Evolutionary conservation across 2,329 filamentous ascomycete species (phyloP), one percentile per base, ranked within the genome.

Genomic region (Purpureocillium lavendulum): DNA sequence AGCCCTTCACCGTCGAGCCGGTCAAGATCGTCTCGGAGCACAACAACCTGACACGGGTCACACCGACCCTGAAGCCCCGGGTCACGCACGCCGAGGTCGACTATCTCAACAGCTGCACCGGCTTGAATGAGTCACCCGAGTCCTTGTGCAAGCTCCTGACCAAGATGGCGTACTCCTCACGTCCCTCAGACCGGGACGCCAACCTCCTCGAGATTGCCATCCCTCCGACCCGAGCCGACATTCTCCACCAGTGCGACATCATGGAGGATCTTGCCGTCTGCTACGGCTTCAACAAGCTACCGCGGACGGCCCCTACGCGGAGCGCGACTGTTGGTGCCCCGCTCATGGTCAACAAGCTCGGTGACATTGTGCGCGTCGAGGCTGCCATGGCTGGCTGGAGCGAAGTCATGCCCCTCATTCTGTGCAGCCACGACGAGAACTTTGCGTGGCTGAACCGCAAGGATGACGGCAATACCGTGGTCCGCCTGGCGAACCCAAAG

Each of bases 261-360:
- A 98, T 98, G 90, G 92, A 98, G 67, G 94, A 98, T 58, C 82
- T 94, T 15, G 92, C 88, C 31, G 92, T 98, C 48, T 88, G 87
- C 39, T 96, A 97, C 61, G 92, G 94, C 49, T 98, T 95, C 76
- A 98, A 98, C 73, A 87, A 85, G 47, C 81, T 98, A 14, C 89
- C 90, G 1, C 82, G 88, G 38, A 80, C 83, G 36, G 87, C 90
- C 55, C 88, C 89, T 8, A 88, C 82, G 62, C 89, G 88, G 57
- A 84, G 85, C 17, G 84, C 83, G 40, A 92, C 87, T 6, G 80
- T 96, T 45, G 94, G 87, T 35, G 84, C 87, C 41, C 87, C 89
- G 9, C 73, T 97, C 9, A 77, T 80, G 44, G 83, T 98, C 65
- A 98, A 98, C 74, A 97, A 96, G 67, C 82, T 98, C 31, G 76